Percentiles rank a stretch among this genome's conserved stretches.
Conservation (phyloP, 2,329 filamentous ascomycete species). For the Macrophomina phaseolina region DNA sequence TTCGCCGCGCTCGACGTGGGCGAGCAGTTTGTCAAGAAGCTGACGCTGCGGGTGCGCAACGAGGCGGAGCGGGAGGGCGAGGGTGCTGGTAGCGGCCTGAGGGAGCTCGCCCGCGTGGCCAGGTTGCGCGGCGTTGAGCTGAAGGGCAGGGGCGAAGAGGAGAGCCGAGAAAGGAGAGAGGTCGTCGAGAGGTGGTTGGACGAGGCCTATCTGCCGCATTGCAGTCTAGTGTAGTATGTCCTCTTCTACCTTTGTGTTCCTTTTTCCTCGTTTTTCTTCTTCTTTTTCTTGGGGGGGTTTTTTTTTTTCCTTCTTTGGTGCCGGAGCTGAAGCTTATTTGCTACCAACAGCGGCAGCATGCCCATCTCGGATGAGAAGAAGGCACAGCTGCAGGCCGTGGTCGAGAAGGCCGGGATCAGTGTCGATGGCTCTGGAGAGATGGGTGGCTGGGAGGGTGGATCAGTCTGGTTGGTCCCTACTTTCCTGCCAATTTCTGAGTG, state of each 20-base stretch:
- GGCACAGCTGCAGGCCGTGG: slow-evolving; percentile 33
- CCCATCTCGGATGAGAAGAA: slow-evolving; percentile 34
- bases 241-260: not conserved
- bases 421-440: slow-evolving; percentile 34
- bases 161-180: too few relatives aligned
- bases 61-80: not conserved
- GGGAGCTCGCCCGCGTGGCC: slow-evolving; percentile 34
- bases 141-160: slow-evolving; percentile 33
- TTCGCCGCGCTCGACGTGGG: slow-evolving; percentile 43
- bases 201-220: slow-evolving; percentile 45
- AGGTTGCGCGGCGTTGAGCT: slow-evolving; percentile 37
- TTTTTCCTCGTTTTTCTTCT: not conserved
- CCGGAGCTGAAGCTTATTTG: not conserved
- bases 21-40: slow-evolving; percentile 46
- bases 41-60: slow-evolving; percentile 46
- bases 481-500: slow-evolving; percentile 45
- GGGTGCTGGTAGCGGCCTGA: slow-evolving; percentile 31
- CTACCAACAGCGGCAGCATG: slow-evolving; percentile 13
- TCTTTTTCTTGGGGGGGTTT: not conserved
- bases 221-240: slow-evolving; percentile 50
- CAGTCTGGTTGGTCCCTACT: slow-evolving; percentile 49
- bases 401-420: slow-evolving; percentile 35
- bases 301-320: not conserved
- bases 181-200: slow-evolving; percentile 38
- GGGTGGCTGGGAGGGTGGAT: slow-evolving; percentile 43